Evolutionary conservation across 208 protist species (phyloP).

Genomic region (Trypanosoma theileri): DNA sequence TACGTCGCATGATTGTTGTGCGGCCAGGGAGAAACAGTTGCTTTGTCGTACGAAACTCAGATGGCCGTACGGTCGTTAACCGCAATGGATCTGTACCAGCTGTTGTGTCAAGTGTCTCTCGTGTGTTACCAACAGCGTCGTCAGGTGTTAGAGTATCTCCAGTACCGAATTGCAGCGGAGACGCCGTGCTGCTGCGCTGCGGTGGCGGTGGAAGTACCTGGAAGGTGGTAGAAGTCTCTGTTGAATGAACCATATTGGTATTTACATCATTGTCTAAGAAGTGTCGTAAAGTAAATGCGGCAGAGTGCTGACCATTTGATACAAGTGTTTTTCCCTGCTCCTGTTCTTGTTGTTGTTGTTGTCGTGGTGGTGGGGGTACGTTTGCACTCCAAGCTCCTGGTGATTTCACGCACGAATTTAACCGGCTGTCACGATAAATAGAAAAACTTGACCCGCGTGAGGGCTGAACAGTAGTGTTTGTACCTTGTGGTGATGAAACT

Average conservation of each 20-base stretch:
- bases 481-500: constrained; percentile 23
- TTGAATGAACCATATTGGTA: background rate
- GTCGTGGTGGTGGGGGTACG: too few species aligned
- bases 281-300: background rate
- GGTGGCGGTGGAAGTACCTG: background rate
- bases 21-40: constrained; percentile 58
- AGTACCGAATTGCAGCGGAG: constrained; percentile 6
- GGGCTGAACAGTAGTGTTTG: too few species aligned
- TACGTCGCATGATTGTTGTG: constrained; percentile 32
- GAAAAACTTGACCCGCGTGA: constrained; percentile 62
- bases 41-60: constrained; percentile 67
- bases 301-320: constrained; percentile 10
- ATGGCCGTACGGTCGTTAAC: constrained; percentile 49
- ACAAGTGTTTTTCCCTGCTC: constrained; percentile 5
- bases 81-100: constrained; percentile 33
- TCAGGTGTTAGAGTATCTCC: background rate
- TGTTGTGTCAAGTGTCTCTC: constrained; percentile 2
- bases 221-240: background rate
- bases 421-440: constrained; percentile 68
- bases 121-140: background rate
- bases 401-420: constrained; percentile 5
- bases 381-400: background rate
- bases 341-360: constrained; percentile 7
- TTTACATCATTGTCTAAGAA: background rate
- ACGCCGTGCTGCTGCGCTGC: constrained; percentile 30